Evolutionary conservation across 495 filamentous ascomycete genomes (phyloP).

Genomic region (Staphylotrichum longicolle): DNA sequence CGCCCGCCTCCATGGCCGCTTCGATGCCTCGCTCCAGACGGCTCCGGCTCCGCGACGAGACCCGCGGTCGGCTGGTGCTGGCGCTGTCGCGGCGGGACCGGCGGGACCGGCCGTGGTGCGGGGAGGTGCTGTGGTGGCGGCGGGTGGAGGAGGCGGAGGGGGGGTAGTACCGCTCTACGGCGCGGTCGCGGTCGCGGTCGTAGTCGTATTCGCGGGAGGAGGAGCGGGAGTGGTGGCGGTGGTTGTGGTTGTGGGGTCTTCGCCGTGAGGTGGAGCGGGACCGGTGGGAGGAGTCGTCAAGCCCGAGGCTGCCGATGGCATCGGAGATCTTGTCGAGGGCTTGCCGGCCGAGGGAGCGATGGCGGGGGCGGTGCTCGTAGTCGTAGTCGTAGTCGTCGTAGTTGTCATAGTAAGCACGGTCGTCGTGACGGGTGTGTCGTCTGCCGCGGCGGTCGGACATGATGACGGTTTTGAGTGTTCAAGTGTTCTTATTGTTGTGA

Average conservation of each 20-base stretch:
- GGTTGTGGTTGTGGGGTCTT: neutral
- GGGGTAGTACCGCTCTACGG: slow-evolving; percentile 10
- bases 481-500: neutral
- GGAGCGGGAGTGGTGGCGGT: slow-evolving; percentile 6
- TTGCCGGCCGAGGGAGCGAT: slow-evolving; percentile 29
- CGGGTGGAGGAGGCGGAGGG: neutral
- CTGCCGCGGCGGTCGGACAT: slow-evolving; percentile 25
- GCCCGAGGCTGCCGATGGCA: slow-evolving; percentile 21
- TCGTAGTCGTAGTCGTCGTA: slow-evolving; percentile 18
- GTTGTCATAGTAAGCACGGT: slow-evolving; percentile 21
- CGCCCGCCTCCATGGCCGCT: slow-evolving; percentile 42
- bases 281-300: slow-evolving; percentile 9
- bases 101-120: slow-evolving; percentile 6
- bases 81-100: slow-evolving; percentile 6
- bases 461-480: slow-evolving; percentile 4
- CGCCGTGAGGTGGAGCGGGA: no score
- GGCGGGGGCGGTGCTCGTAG: slow-evolving; percentile 18
- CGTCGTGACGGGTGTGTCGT: slow-evolving; percentile 14
- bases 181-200: slow-evolving; percentile 3
- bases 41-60: slow-evolving; percentile 8
- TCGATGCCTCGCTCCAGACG: slow-evolving; percentile 19
- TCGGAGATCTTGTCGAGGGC: slow-evolving; percentile 28
- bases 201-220: neutral
- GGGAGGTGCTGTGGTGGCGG: slow-evolving; percentile 11
- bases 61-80: neutral